Evolutionary conservation across 306 rosid genomes (phyloP).

Genomic region (Ormosia emarginata): DNA sequence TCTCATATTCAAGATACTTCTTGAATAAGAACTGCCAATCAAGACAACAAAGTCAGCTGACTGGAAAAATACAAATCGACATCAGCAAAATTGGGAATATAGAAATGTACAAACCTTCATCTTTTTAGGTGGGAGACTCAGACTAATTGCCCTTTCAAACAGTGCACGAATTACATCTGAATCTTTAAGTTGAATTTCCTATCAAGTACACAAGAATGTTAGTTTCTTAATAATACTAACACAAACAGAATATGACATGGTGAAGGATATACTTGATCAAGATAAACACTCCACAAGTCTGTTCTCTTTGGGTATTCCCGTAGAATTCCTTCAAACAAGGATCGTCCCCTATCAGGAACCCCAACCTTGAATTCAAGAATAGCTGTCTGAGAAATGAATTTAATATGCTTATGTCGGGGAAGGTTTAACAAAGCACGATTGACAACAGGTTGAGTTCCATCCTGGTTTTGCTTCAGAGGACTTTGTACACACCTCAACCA

Average conservation of each 20-base stretch:
- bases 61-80: not conserved
- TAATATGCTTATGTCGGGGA: slow-evolving; percentile 70
- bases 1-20: slow-evolving; percentile 79
- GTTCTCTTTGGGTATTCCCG: slow-evolving; percentile 83
- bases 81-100: not conserved
- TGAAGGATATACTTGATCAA: slow-evolving; percentile 71
- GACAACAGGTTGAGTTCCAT: slow-evolving; percentile 50
- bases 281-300: slow-evolving; percentile 88
- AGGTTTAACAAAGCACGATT: slow-evolving; percentile 64
- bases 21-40: slow-evolving; percentile 78
- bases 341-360: slow-evolving; percentile 79
- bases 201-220: slow-evolving; percentile 21
- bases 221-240: not conserved
- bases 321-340: slow-evolving; percentile 82
- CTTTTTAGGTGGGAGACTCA: slow-evolving; percentile 83
- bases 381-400: slow-evolving; percentile 83
- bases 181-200: slow-evolving; percentile 88
- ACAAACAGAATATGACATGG: not conserved
- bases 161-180: slow-evolving; percentile 69
- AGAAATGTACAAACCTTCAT: slow-evolving; percentile 59
- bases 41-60: not conserved
- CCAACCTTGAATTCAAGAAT: slow-evolving; percentile 84
- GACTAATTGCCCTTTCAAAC: slow-evolving; percentile 85
- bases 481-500: slow-evolving; percentile 77
- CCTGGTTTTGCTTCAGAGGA: slow-evolving; percentile 58